Percentiles rank a stretch among this genome's conserved stretches.
These are phyloP conservation scores for Hypoxylon fragiforme DNA, from an alignment of 495 filamentous ascomycete genomes.

Conservation along the genomic window DNA sequence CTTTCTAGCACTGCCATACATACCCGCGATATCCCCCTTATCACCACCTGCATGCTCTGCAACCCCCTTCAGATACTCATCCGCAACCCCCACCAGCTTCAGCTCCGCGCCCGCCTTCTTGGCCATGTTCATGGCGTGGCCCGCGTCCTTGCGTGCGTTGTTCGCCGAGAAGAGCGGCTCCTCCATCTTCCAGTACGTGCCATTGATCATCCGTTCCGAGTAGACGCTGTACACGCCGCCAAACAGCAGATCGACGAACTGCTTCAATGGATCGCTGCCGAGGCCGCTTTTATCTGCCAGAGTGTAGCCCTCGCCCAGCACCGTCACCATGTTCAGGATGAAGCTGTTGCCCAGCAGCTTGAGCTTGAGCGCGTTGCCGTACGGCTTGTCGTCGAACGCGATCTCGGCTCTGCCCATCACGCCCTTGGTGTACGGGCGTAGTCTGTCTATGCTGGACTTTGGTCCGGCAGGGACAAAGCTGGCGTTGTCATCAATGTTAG, in stretches of 20 bases:
- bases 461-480: slow-evolving; percentile 78
- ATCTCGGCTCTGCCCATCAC: slow-evolving; percentile 75
- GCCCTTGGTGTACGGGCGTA: slow-evolving; percentile 75
- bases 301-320: slow-evolving; percentile 73
- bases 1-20: slow-evolving; percentile 77
- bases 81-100: slow-evolving; percentile 66
- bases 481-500: slow-evolving; percentile 6
- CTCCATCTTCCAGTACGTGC: slow-evolving; percentile 66
- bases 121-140: slow-evolving; percentile 73
- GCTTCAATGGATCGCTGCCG: slow-evolving; percentile 67
- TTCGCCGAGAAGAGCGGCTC: slow-evolving; percentile 86
- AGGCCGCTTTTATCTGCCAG: slow-evolving; percentile 82
- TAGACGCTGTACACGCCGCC: slow-evolving; percentile 71
- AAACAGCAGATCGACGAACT: slow-evolving; percentile 68
- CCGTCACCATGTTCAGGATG: slow-evolving; percentile 79
- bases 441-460: slow-evolving; percentile 58
- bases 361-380: slow-evolving; percentile 61
- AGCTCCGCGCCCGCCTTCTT: slow-evolving; percentile 62
- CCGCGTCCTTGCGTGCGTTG: slow-evolving; percentile 80
- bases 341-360: slow-evolving; percentile 90
- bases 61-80: slow-evolving; percentile 65
- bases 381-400: slow-evolving; percentile 65
- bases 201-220: slow-evolving; percentile 68
- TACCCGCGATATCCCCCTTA: slow-evolving; percentile 79
- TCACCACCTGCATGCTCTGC: slow-evolving; percentile 63